Evolutionary conservation across 2,329 filamentous ascomycete species (phyloP), one percentile per base, ranked within the genome.

Genomic region (Botrytis fragariae): DNA sequence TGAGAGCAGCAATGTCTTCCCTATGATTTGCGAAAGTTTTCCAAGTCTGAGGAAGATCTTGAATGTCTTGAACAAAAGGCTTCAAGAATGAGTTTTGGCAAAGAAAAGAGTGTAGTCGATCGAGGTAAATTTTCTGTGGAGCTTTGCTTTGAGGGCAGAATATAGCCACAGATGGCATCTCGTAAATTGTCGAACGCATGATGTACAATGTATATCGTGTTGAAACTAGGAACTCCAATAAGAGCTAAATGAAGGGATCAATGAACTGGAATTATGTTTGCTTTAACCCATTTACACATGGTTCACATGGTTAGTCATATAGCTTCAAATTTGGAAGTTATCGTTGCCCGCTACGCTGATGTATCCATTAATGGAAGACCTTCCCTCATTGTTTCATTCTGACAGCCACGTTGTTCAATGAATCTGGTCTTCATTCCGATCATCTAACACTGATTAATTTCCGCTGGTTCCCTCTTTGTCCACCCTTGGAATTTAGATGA

Each of bases 21-120:
- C 48, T 69, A 14, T 29, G 25, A 18, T 59, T 32, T 22, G 67
- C 48, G n/a, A 69, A 69, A 9, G 22, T 69, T 32, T 44, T 9
- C 67, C 67, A 69, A 37, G 67, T 59, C 14, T 59, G 22, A 14
- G 48, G 48, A 5, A 80, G 70, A 29, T 44, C n/a, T 45, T 39
- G 29, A 25, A 69, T 44, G 16, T 72, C 62, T 42, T 62, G 22
- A 63, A 60, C 42, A 39, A 61, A 61, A 29, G 57, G 32, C 54
- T 32, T n/a, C 29, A 44, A 45, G 54, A 42, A 64, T 4, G 82
- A 4, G 29, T 62, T 71, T 22, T 10, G 29, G 44, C 32, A 51
- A n/a, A 71, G 42, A n/a, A 71, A 62, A 35, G 69, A 61, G 35
- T 62, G 54, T 18, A 71, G 57, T 62, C 57, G 54, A 42, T 54